Percentiles rank a stretch among this genome's conserved stretches.
These are phyloP conservation scores for Claviceps sp. DNA, from an alignment of 2,329 filamentous ascomycete species.

Conservation along the genomic window DNA sequence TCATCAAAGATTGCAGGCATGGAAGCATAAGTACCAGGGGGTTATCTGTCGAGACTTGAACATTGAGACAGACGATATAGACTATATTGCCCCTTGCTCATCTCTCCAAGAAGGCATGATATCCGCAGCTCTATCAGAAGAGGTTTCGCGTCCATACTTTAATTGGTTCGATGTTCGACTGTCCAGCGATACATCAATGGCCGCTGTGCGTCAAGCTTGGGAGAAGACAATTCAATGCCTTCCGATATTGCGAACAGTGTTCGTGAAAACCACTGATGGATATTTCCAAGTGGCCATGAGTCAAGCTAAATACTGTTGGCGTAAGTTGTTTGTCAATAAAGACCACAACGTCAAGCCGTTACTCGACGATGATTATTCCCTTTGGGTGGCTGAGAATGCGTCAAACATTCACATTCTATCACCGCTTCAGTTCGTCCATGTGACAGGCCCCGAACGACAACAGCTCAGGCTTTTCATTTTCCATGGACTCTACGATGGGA, in stretches of 20 bases:
- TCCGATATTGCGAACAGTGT: constrained; percentile 59
- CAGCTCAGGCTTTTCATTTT: constrained; percentile 36
- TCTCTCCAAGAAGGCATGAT: constrained; percentile 80
- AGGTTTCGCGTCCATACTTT: constrained; percentile 53
- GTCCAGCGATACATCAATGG: constrained; percentile 25
- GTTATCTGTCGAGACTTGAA: constrained; percentile 38
- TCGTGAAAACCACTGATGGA: constrained; percentile 60
- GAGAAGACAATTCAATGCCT: constrained; percentile 32
- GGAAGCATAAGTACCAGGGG: constrained; percentile 45
- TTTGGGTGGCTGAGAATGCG: constrained; percentile 43
- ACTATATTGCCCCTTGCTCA: constrained; percentile 70
- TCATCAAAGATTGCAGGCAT: constrained; percentile 49
- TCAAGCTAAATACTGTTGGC: constrained; percentile 29
- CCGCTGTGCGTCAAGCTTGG: constrained; percentile 45
- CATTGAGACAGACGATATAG: constrained; percentile 40
- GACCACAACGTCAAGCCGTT: constrained; percentile 18
- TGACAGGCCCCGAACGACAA: constrained; percentile 13
- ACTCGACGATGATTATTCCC: constrained; percentile 22
- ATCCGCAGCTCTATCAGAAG: constrained; percentile 47
- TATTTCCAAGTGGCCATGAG: constrained; percentile 59
- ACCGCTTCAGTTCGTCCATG: constrained; percentile 38
- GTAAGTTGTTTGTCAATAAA: constrained; percentile 16
- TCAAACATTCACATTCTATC: constrained; percentile 32
- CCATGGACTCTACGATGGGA: constrained; percentile 79
- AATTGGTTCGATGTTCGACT: constrained; percentile 57